Evolutionary conservation across 306 rosid genomes (phyloP).

Genomic region (Pueraria montana): DNA sequence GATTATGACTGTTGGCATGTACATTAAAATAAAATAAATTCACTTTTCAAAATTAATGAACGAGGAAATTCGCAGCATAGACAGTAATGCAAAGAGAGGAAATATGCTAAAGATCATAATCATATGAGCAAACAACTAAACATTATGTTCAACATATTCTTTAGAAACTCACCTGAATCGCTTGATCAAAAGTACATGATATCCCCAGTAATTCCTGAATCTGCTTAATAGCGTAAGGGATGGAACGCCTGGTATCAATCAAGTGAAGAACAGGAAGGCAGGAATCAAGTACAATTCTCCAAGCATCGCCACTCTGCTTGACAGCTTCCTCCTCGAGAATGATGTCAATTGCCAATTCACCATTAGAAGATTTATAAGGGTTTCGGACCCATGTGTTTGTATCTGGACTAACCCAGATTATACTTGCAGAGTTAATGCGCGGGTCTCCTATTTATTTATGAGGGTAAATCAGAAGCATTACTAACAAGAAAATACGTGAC

Average conservation of each 20-base stretch:
- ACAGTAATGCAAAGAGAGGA: conserved; percentile 4
- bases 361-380: conserved; percentile 67
- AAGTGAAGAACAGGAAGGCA: conserved; percentile 93
- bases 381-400: conserved; percentile 80
- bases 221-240: conserved; percentile 89
- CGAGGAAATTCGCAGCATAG: neutral
- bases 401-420: conserved; percentile 86
- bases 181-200: conserved; percentile 90
- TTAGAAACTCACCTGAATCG: conserved; percentile 66
- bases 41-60: neutral
- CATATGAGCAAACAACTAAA: neutral
- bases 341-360: conserved; percentile 87
- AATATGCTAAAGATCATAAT: conserved; percentile 18
- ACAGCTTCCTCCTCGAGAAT: conserved; percentile 75
- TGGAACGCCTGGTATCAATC: conserved; percentile 88
- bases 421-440: conserved; percentile 76
- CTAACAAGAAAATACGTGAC: neutral
- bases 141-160: neutral
- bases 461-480: conserved; percentile 28
- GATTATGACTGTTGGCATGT: neutral
- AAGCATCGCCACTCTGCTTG: conserved; percentile 92
- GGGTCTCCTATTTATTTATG: conserved; percentile 72
- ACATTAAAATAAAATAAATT: conserved; percentile 13
- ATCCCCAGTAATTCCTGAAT: conserved; percentile 85
- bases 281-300: conserved; percentile 89